Evolutionary conservation across 2,329 filamentous ascomycete genomes (phyloP).

Genomic region (Ambrosiella beaveri): DNA sequence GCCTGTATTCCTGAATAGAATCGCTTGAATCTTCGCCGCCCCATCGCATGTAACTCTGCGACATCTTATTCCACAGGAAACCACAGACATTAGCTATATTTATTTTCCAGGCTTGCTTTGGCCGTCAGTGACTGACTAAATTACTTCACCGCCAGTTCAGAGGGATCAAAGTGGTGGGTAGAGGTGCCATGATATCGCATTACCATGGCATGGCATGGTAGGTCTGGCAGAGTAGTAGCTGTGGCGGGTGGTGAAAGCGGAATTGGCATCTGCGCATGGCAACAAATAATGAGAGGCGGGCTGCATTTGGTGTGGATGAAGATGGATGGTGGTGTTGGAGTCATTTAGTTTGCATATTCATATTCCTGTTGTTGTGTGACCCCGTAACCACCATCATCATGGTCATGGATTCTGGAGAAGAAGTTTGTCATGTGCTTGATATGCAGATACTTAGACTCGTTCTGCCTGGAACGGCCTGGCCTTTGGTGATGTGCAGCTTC

Average conservation of each 20-base stretch:
- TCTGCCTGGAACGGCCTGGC: neutral
- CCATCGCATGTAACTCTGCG: neutral
- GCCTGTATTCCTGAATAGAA: neutral
- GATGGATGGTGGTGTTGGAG: neutral
- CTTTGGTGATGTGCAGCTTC: neutral
- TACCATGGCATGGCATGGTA: neutral
- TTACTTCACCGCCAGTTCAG: slow-evolving; percentile 6
- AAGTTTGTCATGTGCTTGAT: neutral
- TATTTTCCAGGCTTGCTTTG: neutral
- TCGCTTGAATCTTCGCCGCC: neutral
- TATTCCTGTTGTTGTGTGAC: neutral
- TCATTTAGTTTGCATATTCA: slow-evolving; percentile 1
- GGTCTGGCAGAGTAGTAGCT: neutral
- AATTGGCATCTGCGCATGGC: neutral
- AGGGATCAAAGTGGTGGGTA: slow-evolving; percentile 2
- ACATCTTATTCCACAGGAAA: neutral
- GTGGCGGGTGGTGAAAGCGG: neutral
- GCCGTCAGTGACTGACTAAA: neutral
- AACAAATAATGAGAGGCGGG: neutral
- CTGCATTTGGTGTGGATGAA: neutral
- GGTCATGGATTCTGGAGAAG: neutral
- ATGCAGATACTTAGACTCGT: neutral
- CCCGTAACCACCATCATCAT: neutral
- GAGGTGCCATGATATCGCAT: neutral
- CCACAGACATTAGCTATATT: neutral